These are phyloP conservation scores for Scheffersomyces insectosa DNA, from an alignment of 1,139 yeast species.

Conservation along the genomic window DNA sequence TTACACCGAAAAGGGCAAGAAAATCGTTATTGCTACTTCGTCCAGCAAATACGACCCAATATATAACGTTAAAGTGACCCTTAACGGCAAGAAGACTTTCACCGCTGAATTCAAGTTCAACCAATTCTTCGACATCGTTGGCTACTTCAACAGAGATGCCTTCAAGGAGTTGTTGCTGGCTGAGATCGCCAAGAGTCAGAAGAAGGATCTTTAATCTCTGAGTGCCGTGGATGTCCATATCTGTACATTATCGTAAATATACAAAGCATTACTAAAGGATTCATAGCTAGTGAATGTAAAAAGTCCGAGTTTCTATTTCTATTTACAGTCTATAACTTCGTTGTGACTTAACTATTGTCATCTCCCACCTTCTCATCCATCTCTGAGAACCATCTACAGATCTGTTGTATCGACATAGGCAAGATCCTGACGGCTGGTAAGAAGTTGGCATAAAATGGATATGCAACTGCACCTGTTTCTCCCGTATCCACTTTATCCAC, in stretches of 20 bases:
- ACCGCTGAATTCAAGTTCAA: conserved; percentile 35
- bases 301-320: background rate
- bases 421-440: conserved; percentile 53
- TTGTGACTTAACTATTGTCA: too few relatives aligned
- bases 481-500: conserved; percentile 44
- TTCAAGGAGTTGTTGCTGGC: conserved; percentile 30
- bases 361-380: conserved; percentile 45
- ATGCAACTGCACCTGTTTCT: conserved; percentile 51
- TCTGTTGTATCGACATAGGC: conserved; percentile 50
- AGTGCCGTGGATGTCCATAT: background rate
- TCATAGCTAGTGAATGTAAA: too few relatives aligned
- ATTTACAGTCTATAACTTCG: background rate
- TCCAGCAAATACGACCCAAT: conserved; percentile 47
- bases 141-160: conserved; percentile 45
- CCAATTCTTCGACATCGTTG: conserved; percentile 48
- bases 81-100: conserved; percentile 18
- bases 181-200: conserved; percentile 21
- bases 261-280: too few relatives aligned
- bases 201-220: conserved; percentile 4
- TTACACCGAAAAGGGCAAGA: conserved; percentile 30
- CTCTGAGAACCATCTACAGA: conserved; percentile 50
- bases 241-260: too few relatives aligned
- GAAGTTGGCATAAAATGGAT: conserved; percentile 62
- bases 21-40: conserved; percentile 38
- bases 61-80: conserved; percentile 34